Percentiles rank a stretch among this genome's conserved stretches.
Conservation (phyloP, 176 grass and related monocot genomes). For the Triticum urartu region DNA sequence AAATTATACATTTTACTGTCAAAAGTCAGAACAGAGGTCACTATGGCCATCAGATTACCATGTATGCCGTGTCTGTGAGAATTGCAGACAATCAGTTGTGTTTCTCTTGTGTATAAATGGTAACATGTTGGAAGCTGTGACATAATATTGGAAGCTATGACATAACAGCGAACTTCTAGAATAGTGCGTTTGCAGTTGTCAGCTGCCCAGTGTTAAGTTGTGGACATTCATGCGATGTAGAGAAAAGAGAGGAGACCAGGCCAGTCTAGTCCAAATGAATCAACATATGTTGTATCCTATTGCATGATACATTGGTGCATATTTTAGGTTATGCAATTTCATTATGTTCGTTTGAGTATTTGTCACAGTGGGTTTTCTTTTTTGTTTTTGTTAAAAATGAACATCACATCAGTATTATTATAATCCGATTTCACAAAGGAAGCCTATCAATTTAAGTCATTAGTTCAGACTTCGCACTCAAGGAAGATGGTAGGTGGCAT, state of each 20-base stretch:
- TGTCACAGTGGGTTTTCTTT: not conserved
- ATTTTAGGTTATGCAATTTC: not conserved
- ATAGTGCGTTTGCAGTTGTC: not conserved
- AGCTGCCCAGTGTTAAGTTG: not conserved
- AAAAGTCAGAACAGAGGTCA: constrained; percentile 10
- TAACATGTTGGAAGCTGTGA: not conserved
- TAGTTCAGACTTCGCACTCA: constrained; percentile 18
- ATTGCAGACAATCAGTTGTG: not conserved
- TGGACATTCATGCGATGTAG: not conserved
- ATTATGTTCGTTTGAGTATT: not conserved
- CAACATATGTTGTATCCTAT: too few relatives aligned
- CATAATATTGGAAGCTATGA: not conserved
- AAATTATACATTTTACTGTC: not conserved
- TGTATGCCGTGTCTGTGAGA: not conserved
- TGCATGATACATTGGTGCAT: not conserved
- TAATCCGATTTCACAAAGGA: not conserved
- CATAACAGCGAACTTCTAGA: not conserved
- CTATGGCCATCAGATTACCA: not conserved
- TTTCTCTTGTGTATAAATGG: not conserved
- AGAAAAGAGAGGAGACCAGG: not conserved
- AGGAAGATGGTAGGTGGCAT: constrained; percentile 1
- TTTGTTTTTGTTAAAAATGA: not conserved
- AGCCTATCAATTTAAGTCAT: not conserved
- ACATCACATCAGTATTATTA: not conserved
- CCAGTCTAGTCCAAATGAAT: too few relatives aligned